Evolutionary conservation across 129 eudicot species (phyloP).

Genomic region (Lactuca saligna): DNA sequence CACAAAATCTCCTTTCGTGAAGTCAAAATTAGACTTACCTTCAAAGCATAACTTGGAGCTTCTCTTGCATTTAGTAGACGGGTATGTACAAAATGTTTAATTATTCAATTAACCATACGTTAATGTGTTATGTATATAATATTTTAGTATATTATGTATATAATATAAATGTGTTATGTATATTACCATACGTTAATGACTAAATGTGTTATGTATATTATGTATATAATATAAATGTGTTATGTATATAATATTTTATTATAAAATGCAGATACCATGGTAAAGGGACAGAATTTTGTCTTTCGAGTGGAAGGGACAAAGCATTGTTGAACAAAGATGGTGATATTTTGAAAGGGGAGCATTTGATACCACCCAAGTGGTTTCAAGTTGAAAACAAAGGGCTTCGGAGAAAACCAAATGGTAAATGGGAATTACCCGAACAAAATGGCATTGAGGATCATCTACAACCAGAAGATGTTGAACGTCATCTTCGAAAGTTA

Average conservation of each 20-base stretch:
- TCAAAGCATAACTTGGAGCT: constrained; percentile 61
- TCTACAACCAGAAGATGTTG: constrained; percentile 28
- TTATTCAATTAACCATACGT: neutral
- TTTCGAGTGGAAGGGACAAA: constrained; percentile 42
- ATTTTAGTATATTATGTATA: too few species aligned
- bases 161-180: too few species aligned
- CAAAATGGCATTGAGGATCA: constrained; percentile 30
- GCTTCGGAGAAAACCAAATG: constrained; percentile 15
- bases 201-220: too few species aligned
- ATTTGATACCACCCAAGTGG: constrained; percentile 52
- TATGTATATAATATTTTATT: too few species aligned
- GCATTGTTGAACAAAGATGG: constrained; percentile 48
- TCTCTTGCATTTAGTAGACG: constrained; percentile 59
- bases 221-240: too few species aligned
- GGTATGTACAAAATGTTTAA: constrained; percentile 29
- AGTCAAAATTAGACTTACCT: constrained; percentile 31
- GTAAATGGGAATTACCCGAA: constrained; percentile 36
- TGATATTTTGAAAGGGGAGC: constrained; percentile 43
- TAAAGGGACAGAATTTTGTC: constrained; percentile 31
- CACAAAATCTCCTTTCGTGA: constrained; percentile 45
- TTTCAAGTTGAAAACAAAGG: constrained; percentile 43
- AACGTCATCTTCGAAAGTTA: constrained; percentile 34
- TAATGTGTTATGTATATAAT: neutral
- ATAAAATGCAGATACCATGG: constrained; percentile 41
- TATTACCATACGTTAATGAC: too few species aligned